Conservation (phyloP, 495 filamentous ascomycete species). For the Penicillium arizonense region DNA sequence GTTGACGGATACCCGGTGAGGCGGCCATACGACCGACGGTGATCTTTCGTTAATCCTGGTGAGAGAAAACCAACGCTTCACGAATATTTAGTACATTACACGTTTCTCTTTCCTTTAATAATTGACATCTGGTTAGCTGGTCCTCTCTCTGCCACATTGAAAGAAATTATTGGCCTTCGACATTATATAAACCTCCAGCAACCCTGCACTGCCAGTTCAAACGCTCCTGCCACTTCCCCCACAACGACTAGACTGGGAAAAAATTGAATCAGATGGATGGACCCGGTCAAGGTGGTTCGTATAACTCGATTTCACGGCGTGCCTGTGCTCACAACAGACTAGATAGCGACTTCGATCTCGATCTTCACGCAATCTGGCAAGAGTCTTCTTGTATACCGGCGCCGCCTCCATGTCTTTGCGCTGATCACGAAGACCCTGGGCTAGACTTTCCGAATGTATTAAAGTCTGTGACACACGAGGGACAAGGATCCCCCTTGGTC, state of each 20-base stretch:
- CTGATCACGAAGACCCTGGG: not conserved
- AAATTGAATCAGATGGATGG: not conserved
- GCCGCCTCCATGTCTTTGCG: not conserved
- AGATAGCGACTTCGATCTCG: not conserved
- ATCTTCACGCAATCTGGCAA: not conserved
- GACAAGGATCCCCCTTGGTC: too few relatives aligned
- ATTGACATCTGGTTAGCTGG: not conserved
- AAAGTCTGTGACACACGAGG: not conserved
- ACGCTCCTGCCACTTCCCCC: not conserved
- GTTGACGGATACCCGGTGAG: not conserved
- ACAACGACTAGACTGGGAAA: not conserved
- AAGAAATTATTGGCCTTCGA: not conserved
- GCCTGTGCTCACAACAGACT: not conserved
- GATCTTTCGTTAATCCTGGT: not conserved
- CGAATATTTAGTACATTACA: not conserved
- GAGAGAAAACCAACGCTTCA: not conserved
- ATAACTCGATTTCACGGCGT: not conserved
- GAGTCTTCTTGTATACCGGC: not conserved
- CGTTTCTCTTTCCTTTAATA: not conserved
- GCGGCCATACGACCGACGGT: not conserved
- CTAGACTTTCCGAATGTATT: not conserved
- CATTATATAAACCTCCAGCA: not conserved
- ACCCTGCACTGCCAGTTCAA: not conserved
- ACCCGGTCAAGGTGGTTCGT: not conserved
- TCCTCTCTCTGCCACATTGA: not conserved